Percentiles rank a stretch among this genome's conserved stretches.
Conservation (phyloP, 257 asterid species). For the Petunia secreta region DNA sequence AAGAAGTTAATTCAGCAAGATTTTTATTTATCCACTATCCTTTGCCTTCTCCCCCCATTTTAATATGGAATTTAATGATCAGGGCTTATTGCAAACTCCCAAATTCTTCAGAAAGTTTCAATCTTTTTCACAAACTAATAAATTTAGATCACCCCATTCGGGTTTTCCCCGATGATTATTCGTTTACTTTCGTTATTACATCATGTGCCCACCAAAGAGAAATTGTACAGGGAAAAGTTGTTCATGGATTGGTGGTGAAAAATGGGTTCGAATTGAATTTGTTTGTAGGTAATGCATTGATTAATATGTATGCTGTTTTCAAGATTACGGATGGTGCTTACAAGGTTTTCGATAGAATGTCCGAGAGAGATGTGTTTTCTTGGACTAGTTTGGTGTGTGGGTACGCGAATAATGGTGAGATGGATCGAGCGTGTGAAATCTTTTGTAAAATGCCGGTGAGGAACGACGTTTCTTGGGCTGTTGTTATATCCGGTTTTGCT, state of each 20-base stretch:
- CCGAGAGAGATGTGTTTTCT: slow-evolving; percentile 61
- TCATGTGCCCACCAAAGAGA: slow-evolving; percentile 61
- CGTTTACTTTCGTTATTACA: slow-evolving; percentile 64
- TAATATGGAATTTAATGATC: slow-evolving; percentile 73
- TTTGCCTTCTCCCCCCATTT: slow-evolving; percentile 54
- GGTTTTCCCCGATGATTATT: slow-evolving; percentile 60
- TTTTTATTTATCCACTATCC: slow-evolving; percentile 52
- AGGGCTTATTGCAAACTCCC: slow-evolving; percentile 60
- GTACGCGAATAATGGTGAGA: slow-evolving; percentile 54
- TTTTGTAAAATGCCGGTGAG: slow-evolving; percentile 61
- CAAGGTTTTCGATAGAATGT: slow-evolving; percentile 64
- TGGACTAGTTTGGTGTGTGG: slow-evolving; percentile 77
- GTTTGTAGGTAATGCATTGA: slow-evolving; percentile 67
- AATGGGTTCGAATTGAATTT: slow-evolving; percentile 48
- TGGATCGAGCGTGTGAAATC: slow-evolving; percentile 50
- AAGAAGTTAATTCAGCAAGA: slow-evolving; percentile 45
- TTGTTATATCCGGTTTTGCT: slow-evolving; percentile 67
- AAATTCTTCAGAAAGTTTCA: slow-evolving; percentile 48
- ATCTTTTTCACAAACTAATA: slow-evolving; percentile 55
- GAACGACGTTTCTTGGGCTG: slow-evolving; percentile 85
- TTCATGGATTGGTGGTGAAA: slow-evolving; percentile 59
- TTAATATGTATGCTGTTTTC: slow-evolving; percentile 50
- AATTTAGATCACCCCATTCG: slow-evolving; percentile 26
- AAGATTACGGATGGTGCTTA: slow-evolving; percentile 49
- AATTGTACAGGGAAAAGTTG: slow-evolving; percentile 46